These are phyloP conservation scores for Arthrinium puccinioides DNA, from an alignment of 2,329 filamentous ascomycete species.

Conservation along the genomic window DNA sequence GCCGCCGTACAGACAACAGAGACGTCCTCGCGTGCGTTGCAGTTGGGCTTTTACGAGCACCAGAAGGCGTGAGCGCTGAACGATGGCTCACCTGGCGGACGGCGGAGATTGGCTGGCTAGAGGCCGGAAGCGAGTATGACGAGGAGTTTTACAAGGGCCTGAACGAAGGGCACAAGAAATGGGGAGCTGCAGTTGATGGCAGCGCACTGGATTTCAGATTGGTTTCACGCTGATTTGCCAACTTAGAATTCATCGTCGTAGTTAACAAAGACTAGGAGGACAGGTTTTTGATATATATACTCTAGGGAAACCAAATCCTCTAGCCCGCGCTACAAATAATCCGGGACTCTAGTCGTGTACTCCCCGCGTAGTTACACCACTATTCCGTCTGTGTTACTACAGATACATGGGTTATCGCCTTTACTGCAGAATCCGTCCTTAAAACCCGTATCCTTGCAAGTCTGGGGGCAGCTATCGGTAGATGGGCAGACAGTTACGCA, in stretches of 20 bases:
- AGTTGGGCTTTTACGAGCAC: constrained; percentile 35
- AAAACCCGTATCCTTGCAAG: too few species aligned
- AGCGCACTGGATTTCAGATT: constrained; percentile 8
- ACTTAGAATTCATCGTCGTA: neutral
- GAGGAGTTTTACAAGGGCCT: constrained; percentile 2
- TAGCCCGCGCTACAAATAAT: too few species aligned
- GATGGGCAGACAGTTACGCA: too few species aligned
- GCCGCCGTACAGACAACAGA: constrained; percentile 19
- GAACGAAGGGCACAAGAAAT: constrained; percentile 27
- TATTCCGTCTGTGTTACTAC: too few species aligned
- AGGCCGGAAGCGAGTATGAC: constrained; percentile 22
- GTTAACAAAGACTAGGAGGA: neutral
- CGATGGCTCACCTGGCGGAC: constrained; percentile 40
- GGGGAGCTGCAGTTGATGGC: constrained; percentile 28
- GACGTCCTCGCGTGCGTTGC: constrained; percentile 33
- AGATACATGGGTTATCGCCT: too few species aligned
- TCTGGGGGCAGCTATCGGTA: too few species aligned
- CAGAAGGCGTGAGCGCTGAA: constrained; percentile 34
- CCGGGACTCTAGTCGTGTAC: too few species aligned
- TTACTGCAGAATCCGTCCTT: too few species aligned
- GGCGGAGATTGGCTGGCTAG: constrained; percentile 22
- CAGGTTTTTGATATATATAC: constrained; percentile 5
- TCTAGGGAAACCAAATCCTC: neutral
- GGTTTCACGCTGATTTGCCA: neutral
- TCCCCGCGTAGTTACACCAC: too few species aligned